phyloP scores from a whole-genome alignment of 164 flowering plant genomes.

The Stephania cephalantha region DNA sequence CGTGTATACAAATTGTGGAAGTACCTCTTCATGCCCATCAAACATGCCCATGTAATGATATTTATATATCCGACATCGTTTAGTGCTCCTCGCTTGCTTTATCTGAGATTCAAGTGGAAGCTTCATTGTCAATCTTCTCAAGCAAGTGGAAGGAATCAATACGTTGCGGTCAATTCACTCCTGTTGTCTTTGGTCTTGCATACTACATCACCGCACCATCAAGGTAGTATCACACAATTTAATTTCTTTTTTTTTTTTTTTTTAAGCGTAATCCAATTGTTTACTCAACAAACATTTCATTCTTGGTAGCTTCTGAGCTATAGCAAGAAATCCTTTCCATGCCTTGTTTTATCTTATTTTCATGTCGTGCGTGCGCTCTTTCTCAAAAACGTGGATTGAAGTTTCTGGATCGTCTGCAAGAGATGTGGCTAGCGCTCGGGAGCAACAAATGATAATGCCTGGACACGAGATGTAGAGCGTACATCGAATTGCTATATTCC shows the following conservation, averaged over 20 bases:
- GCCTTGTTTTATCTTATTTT: constrained; percentile 61
- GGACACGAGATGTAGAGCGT: constrained; percentile 9
- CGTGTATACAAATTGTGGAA: neutral
- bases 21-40: too few relatives aligned
- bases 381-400: constrained; percentile 78
- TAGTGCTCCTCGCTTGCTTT: neutral
- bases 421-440: constrained; percentile 48
- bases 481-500: constrained; percentile 7
- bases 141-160: constrained; percentile 10
- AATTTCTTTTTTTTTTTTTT: neutral
- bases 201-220: too few relatives aligned
- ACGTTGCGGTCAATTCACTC: constrained; percentile 8
- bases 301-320: neutral
- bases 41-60: too few relatives aligned
- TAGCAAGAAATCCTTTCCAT: constrained; percentile 25
- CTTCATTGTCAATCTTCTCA: constrained; percentile 7
- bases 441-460: constrained; percentile 12
- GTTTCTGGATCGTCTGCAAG: constrained; percentile 75
- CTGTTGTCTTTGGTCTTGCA: constrained; percentile 15
- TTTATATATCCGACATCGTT: too few relatives aligned
- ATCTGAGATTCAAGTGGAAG: constrained; percentile 14
- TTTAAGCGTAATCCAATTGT: neutral
- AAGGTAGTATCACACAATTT: neutral
- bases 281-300: neutral
- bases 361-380: constrained; percentile 71